Conservation (phyloP, 2,329 filamentous ascomycete species). For the Alternaria gansuensis region DNA sequence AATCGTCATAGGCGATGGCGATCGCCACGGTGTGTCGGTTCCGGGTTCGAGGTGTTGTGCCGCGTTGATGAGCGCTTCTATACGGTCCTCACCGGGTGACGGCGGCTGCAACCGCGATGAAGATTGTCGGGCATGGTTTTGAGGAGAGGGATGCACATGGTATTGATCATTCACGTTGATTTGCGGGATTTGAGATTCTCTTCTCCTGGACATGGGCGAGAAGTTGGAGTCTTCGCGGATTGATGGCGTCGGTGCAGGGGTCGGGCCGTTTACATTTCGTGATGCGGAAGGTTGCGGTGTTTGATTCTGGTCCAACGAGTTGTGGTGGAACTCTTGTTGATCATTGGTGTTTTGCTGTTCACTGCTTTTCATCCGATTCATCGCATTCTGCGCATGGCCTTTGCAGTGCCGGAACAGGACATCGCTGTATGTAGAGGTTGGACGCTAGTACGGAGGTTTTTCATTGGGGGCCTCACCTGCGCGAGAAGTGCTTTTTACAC, state of each 20-base stretch:
- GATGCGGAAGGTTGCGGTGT: slow-evolving; percentile 26
- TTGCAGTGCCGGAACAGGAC: slow-evolving; percentile 63
- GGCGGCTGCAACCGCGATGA: slow-evolving; percentile 29
- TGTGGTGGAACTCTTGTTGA: slow-evolving; percentile 32
- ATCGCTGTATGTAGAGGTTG: slow-evolving; percentile 52
- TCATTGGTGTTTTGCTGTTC: slow-evolving; percentile 40
- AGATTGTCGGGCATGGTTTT: slow-evolving; percentile 25
- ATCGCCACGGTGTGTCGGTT: slow-evolving; percentile 47
- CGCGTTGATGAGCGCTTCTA: slow-evolving; percentile 52
- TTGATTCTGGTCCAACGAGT: slow-evolving; percentile 30
- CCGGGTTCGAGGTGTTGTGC: slow-evolving; percentile 49
- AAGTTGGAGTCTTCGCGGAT: slow-evolving; percentile 37
- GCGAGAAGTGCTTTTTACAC: slow-evolving; percentile 64
- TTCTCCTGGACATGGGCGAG: slow-evolving; percentile 40
- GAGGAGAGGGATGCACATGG: slow-evolving; percentile 26
- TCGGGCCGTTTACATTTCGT: slow-evolving; percentile 33
- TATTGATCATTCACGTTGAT: slow-evolving; percentile 33
- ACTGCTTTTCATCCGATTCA: slow-evolving; percentile 49
- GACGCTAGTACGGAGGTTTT: slow-evolving; percentile 25
- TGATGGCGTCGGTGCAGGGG: slow-evolving; percentile 32
- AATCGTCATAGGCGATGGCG: slow-evolving; percentile 46
- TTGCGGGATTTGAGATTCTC: slow-evolving; percentile 37
- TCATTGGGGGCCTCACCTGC: slow-evolving; percentile 55
- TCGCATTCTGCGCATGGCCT: slow-evolving; percentile 57
- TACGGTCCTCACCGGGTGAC: slow-evolving; percentile 46